Conservation (phyloP, 2,329 filamentous ascomycete genomes). For the Pseudogymnoascus sp. region DNA sequence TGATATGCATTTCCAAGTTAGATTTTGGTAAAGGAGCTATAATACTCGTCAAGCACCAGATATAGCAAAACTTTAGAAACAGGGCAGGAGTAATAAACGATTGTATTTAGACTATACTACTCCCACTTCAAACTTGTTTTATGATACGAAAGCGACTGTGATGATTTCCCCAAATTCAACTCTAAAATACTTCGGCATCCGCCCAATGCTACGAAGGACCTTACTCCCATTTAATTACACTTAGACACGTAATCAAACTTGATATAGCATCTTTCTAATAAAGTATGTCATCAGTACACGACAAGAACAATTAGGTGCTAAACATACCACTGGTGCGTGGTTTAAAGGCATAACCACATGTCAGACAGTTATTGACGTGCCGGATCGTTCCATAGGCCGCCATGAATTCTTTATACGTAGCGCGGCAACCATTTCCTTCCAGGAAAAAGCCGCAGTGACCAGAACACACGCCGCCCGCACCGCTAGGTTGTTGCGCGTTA, state of each 20-base stretch:
- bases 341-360: background rate
- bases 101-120: background rate
- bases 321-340: background rate
- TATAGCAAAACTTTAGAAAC: background rate
- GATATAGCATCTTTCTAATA: background rate
- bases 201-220: background rate
- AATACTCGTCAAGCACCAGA: background rate
- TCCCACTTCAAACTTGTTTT: background rate
- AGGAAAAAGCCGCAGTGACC: background rate
- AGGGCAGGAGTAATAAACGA: background rate
- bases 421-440: background rate
- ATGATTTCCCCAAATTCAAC: background rate
- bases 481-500: background rate
- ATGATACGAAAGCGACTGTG: background rate
- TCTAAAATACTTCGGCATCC: background rate
- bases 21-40: background rate
- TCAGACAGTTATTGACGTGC: background rate
- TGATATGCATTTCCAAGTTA: background rate
- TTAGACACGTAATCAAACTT: background rate
- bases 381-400: background rate
- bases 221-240: background rate
- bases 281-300: background rate
- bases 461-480: background rate
- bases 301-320: background rate
- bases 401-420: background rate